phyloP scores from a whole-genome alignment of 495 filamentous ascomycete species.

The Sordaria brevicollis region DNA sequence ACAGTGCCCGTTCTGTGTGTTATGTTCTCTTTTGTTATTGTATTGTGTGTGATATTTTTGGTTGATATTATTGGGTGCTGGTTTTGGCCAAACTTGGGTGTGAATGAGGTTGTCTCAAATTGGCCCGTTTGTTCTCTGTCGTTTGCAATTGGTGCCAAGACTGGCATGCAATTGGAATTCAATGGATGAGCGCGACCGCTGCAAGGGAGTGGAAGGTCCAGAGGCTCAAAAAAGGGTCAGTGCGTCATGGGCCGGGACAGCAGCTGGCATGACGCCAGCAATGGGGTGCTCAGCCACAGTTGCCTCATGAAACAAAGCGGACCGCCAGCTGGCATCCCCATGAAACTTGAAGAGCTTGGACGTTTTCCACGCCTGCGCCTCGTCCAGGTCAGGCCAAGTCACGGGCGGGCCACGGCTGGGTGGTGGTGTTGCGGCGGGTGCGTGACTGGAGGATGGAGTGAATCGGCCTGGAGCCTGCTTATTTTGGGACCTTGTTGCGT shows the following conservation, averaged over 20 bases:
- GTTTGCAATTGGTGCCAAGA: not conserved
- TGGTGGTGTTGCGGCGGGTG: not conserved
- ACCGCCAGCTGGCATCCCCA: not conserved
- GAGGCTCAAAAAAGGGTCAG: not conserved
- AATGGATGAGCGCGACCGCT: not conserved
- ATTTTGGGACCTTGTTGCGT: slow-evolving; percentile 7
- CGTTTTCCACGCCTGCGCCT: not conserved
- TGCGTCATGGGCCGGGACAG: not conserved
- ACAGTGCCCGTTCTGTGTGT: not conserved
- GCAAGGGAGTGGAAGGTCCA: not conserved
- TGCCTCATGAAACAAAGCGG: not conserved
- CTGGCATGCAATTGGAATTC: not conserved
- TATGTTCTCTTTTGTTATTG: not conserved
- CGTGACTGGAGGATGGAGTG: not conserved
- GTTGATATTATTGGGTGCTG: not conserved
- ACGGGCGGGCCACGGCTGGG: not conserved
- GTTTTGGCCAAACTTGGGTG: not conserved
- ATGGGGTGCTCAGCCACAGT: not conserved
- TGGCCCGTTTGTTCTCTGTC: not conserved
- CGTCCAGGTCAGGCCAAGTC: not conserved
- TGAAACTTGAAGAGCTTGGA: not conserved
- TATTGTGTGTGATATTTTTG: not conserved
- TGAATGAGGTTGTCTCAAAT: not conserved
- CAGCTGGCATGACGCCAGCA: not conserved
- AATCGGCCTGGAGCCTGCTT: slow-evolving; percentile 9